These are phyloP conservation scores for Aspergillus kassunensis DNA, from an alignment of 495 filamentous ascomycete genomes.

Conservation along the genomic window DNA sequence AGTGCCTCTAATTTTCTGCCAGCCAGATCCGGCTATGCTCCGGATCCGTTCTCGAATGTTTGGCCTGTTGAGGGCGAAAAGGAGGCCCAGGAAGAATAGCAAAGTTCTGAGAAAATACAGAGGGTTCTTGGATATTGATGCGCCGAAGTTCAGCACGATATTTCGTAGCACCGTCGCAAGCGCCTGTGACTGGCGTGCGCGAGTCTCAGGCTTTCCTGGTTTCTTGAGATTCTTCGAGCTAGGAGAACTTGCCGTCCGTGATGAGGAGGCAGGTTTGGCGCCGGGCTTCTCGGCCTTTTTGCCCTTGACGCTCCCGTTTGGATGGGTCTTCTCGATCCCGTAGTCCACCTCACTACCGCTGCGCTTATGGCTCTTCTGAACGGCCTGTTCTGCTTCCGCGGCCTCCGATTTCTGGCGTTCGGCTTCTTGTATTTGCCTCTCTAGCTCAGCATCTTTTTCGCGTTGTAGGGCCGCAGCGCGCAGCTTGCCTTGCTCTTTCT, in stretches of 20 bases:
- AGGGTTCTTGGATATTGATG: conserved; percentile 66
- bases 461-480: conserved; percentile 56
- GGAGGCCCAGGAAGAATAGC: conserved; percentile 75
- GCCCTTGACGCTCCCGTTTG: conserved; percentile 34
- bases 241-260: conserved; percentile 32
- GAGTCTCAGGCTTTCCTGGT: conserved; percentile 33
- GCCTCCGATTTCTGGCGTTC: conserved; percentile 60
- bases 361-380: conserved; percentile 49
- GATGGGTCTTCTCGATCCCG: conserved; percentile 45
- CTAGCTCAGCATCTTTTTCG: conserved; percentile 59
- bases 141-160: conserved; percentile 57
- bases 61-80: conserved; percentile 70
- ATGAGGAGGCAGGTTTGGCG: conserved; percentile 22
- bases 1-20: conserved; percentile 80
- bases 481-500: conserved; percentile 71
- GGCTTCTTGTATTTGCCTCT: conserved; percentile 51
- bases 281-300: conserved; percentile 31
- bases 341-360: conserved; percentile 52
- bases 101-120: conserved; percentile 69
- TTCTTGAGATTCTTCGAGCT: conserved; percentile 39
- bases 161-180: conserved; percentile 51
- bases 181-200: conserved; percentile 29
- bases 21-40: conserved; percentile 61
- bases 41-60: conserved; percentile 71
- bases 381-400: conserved; percentile 36